phyloP scores from a whole-genome alignment of 805 yeast genomes.

The Pichia insulana region DNA sequence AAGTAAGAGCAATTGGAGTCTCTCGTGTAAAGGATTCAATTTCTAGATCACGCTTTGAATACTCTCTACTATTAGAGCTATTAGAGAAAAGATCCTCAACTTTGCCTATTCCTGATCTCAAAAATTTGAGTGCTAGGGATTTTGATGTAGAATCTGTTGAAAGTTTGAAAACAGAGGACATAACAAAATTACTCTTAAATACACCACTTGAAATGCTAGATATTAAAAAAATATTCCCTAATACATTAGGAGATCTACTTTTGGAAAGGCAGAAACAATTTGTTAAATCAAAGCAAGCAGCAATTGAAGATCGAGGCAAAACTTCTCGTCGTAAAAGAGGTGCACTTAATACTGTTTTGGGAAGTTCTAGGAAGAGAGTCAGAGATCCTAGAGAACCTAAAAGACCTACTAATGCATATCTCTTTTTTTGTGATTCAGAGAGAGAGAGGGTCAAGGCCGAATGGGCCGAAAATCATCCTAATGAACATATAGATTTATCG shows the following conservation, averaged over 20 bases:
- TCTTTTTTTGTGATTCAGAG: conserved; percentile 79
- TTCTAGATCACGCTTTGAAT: conserved; percentile 73
- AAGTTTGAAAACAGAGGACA: conserved; percentile 20
- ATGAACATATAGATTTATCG: conserved; percentile 55
- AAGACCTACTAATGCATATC: conserved; percentile 84
- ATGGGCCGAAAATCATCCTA: conserved; percentile 43
- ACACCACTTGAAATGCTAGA: conserved; percentile 21
- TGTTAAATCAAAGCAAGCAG: background rate
- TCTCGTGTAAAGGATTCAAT: conserved; percentile 69
- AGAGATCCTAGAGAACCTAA: conserved; percentile 84
- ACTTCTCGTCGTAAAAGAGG: conserved; percentile 12
- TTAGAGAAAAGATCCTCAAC: conserved; percentile 49
- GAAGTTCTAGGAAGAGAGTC: conserved; percentile 26
- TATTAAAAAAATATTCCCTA: conserved; percentile 5
- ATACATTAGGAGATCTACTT: conserved; percentile 7
- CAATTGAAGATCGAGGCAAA: no score
- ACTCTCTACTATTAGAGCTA: conserved; percentile 69
- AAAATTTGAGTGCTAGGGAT: conserved; percentile 18
- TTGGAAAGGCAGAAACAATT: conserved; percentile 9
- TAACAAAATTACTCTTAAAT: conserved; percentile 20
- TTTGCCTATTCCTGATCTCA: conserved; percentile 20
- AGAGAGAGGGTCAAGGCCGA: conserved; percentile 61
- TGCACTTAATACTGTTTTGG: conserved; percentile 12
- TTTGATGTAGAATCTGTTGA: conserved; percentile 23
- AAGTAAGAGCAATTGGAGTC: conserved; percentile 64